A percentile compares a stretch with the other conserved stretches of the same genome.
Conservation (phyloP, 192 early-diverging fungal species). For the Backusella liffmaniae region DNA sequence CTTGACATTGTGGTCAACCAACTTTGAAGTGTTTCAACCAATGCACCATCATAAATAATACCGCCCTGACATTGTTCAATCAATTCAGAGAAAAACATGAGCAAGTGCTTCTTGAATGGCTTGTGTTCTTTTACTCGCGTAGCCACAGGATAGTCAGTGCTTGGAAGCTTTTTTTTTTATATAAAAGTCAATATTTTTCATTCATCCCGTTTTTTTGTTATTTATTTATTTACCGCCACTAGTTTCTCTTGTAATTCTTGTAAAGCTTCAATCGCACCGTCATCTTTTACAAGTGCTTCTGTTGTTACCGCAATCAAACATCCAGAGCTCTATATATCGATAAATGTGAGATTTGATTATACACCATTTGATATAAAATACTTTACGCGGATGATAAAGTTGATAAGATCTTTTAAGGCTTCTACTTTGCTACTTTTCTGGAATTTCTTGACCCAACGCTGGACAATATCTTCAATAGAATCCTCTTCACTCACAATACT, state of each 20-base stretch:
- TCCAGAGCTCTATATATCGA: constrained; percentile 51
- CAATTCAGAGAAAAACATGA: constrained; percentile 65
- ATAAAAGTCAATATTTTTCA: neutral
- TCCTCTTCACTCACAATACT: constrained; percentile 48
- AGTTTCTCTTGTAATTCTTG: constrained; percentile 59
- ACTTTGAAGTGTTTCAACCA: constrained; percentile 56
- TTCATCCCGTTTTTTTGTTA: neutral
- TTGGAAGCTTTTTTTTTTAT: constrained; percentile 27
- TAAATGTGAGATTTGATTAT: neutral
- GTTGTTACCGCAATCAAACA: constrained; percentile 45
- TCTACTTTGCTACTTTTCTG: constrained; percentile 44
- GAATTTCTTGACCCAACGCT: constrained; percentile 74
- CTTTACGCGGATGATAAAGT: constrained; percentile 66
- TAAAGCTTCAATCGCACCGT: constrained; percentile 53
- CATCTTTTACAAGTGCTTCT: constrained; percentile 53
- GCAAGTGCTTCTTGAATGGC: constrained; percentile 63
- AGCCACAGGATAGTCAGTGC: constrained; percentile 76
- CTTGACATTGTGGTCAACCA: constrained; percentile 71
- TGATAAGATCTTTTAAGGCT: constrained; percentile 70
- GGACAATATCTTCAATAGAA: constrained; percentile 59
- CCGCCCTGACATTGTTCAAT: constrained; percentile 59
- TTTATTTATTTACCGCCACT: constrained; percentile 45
- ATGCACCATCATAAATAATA: constrained; percentile 59
- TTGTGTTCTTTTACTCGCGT: constrained; percentile 65
- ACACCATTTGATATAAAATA: constrained; percentile 13